Conservation (phyloP, 1,284 basidiomycete genomes). For the Vanrija humicola region DNA sequence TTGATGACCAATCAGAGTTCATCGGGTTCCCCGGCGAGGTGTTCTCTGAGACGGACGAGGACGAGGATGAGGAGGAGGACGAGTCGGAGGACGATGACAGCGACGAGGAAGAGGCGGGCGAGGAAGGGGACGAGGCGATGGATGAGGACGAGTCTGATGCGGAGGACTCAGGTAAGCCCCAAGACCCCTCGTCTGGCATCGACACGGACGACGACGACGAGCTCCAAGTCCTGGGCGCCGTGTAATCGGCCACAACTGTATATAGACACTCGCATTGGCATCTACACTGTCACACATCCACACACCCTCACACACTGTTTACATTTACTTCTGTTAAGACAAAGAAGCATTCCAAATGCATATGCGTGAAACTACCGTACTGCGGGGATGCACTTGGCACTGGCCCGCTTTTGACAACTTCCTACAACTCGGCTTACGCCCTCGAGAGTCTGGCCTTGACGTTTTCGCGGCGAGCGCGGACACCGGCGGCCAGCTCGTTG, state of each 20-base stretch:
- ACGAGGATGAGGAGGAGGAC: constrained; percentile 19
- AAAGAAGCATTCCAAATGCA: too few species aligned
- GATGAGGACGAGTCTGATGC: constrained; percentile 13
- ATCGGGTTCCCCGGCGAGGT: constrained; percentile 26
- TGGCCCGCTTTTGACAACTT: too few species aligned
- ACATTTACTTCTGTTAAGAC: too few species aligned
- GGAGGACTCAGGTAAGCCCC: constrained; percentile 11
- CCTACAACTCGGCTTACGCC: too few species aligned
- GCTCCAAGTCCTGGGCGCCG: constrained; percentile 9
- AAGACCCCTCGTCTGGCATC: constrained; percentile 3
- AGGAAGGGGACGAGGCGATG: constrained; percentile 13
- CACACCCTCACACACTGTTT: too few species aligned
- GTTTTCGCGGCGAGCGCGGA: constrained; percentile 62
- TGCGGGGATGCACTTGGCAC: too few species aligned
- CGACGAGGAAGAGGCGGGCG: constrained; percentile 2
- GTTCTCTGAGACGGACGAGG: constrained; percentile 18
- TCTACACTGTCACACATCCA: too few species aligned
- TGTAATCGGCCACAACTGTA: constrained; percentile 3
- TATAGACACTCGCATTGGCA: too few species aligned
- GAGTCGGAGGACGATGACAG: constrained; percentile 13
- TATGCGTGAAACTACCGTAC: too few species aligned
- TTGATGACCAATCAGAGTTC: constrained; percentile 40
- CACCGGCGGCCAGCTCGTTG: constrained; percentile 74
- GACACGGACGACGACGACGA: constrained; percentile 16
- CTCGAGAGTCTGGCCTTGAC: constrained; percentile 27